phyloP scores from a whole-genome alignment of 441 rosid genomes.

The Populus hybrid region DNA sequence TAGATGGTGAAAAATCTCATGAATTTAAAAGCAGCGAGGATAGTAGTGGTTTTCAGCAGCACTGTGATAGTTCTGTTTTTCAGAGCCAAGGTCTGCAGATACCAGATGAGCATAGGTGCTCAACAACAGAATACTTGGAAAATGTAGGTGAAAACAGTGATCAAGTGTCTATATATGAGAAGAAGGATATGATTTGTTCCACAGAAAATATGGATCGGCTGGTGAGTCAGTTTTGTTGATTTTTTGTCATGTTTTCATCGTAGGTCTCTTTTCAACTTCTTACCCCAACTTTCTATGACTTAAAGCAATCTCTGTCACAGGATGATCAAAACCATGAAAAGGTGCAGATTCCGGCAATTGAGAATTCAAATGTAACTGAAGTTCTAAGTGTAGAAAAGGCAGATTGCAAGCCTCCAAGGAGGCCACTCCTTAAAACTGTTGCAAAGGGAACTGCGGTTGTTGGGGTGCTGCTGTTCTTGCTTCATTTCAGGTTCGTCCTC shows the following conservation, averaged over 20 bases:
- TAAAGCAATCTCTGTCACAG: constrained; percentile 3
- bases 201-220: constrained; percentile 13
- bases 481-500: constrained; percentile 28
- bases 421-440: constrained; percentile 25
- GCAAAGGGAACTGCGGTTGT: constrained; percentile 25
- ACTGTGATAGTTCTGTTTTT: background rate
- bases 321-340: constrained; percentile 4
- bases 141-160: no score
- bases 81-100: background rate
- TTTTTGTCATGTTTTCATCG: background rate
- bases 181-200: background rate
- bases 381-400: background rate
- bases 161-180: background rate
- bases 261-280: background rate
- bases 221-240: background rate
- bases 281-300: background rate
- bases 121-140: background rate
- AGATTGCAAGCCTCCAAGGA: constrained; percentile 15
- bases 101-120: background rate
- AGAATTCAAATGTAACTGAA: background rate
- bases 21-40: background rate
- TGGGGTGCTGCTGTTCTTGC: constrained; percentile 22
- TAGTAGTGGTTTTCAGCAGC: background rate
- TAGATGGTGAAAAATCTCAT: background rate
- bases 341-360: background rate